Conservation (phyloP, 2,329 filamentous ascomycete genomes). For the Cladophialophora immunda region DNA sequence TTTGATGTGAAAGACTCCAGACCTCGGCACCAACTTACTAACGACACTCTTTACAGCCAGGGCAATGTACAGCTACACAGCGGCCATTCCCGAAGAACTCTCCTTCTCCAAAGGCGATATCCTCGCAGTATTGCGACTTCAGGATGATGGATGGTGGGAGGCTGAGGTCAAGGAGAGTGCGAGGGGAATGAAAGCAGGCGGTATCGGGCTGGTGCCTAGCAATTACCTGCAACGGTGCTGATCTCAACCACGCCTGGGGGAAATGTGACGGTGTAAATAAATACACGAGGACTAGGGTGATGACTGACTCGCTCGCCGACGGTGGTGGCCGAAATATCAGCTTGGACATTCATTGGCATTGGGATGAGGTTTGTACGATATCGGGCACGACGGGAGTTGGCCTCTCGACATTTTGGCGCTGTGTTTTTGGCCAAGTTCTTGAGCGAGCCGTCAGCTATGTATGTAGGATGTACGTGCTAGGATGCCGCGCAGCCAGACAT, state of each 20-base stretch:
- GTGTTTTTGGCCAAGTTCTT: background rate
- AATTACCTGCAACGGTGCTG: conserved; percentile 71
- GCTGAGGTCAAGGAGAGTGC: conserved; percentile 80
- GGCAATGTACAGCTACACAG: conserved; percentile 91
- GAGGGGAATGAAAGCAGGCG: conserved; percentile 58
- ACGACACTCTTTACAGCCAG: conserved; percentile 67
- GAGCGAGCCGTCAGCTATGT: no score
- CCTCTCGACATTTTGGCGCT: background rate
- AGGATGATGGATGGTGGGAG: conserved; percentile 99
- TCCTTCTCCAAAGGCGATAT: conserved; percentile 93
- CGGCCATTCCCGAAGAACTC: conserved; percentile 93
- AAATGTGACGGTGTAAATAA: background rate
- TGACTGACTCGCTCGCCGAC: background rate
- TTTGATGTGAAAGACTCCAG: conserved; percentile 1
- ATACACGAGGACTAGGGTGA: background rate
- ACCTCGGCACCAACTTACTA: conserved; percentile 2
- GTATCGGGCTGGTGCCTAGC: conserved; percentile 69
- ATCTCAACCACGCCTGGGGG: conserved; percentile 18
- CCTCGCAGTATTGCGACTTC: conserved; percentile 84
- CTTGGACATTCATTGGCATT: background rate
- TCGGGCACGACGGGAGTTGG: background rate
- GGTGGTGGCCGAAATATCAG: background rate
- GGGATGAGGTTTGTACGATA: conserved; percentile 4
- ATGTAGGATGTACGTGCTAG: no score
- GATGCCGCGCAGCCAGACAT: no score